These are phyloP conservation scores for Butyriboletus loyo DNA, from an alignment of 768 basidiomycete genomes.

Conservation along the genomic window DNA sequence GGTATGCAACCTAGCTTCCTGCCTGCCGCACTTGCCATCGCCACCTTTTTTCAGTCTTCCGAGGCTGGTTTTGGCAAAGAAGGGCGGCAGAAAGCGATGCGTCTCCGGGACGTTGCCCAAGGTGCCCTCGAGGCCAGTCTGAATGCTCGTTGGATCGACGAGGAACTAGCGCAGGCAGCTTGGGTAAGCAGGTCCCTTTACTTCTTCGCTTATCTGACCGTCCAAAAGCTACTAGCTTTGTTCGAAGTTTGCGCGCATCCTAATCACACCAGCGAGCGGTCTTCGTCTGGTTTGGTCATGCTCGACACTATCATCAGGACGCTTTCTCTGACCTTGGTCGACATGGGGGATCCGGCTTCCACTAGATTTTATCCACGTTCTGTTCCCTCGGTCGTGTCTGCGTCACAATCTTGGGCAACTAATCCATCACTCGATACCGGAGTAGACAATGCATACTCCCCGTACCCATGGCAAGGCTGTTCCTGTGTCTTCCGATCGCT, in stretches of 20 bases:
- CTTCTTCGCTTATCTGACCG: slow-evolving; percentile 7
- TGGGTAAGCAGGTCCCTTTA: slow-evolving; percentile 49
- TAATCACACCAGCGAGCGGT: slow-evolving; percentile 49
- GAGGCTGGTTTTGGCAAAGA: slow-evolving; percentile 49
- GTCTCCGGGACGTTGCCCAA: slow-evolving; percentile 66
- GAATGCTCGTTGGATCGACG: slow-evolving; percentile 69
- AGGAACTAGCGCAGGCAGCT: slow-evolving; percentile 69
- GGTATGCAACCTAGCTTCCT: slow-evolving; percentile 67
- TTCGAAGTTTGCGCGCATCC: slow-evolving; percentile 76
- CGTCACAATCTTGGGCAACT: slow-evolving; percentile 9
- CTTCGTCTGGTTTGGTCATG: slow-evolving; percentile 53
- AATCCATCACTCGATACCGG: not conserved
- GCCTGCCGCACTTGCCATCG: slow-evolving; percentile 57
- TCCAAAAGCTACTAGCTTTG: slow-evolving; percentile 56
- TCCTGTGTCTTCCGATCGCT: slow-evolving; percentile 51
- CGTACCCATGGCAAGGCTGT: slow-evolving; percentile 34
- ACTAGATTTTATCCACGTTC: slow-evolving; percentile 46
- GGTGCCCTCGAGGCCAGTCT: slow-evolving; percentile 67
- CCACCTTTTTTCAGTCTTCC: slow-evolving; percentile 70
- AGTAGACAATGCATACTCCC: not conserved
- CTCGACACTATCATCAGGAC: slow-evolving; percentile 68
- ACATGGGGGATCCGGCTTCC: slow-evolving; percentile 51
- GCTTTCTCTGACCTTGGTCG: slow-evolving; percentile 57
- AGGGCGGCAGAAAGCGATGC: slow-evolving; percentile 56
- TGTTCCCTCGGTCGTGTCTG: slow-evolving; percentile 44